Base-by-base conservation (phyloP, 495 filamentous ascomycete species). In the Pseudomonodictys pantanalensis region DNA sequence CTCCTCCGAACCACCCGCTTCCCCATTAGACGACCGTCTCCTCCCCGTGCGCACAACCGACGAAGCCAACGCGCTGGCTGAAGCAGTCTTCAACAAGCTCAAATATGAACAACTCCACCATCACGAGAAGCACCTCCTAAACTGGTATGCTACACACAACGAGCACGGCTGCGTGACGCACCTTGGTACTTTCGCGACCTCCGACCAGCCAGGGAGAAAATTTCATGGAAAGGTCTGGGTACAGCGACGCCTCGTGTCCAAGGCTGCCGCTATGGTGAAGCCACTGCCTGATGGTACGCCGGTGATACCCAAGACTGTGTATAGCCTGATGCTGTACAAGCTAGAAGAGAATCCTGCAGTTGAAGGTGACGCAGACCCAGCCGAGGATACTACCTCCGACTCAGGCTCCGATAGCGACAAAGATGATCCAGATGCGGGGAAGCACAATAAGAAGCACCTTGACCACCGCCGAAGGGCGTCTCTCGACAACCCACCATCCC, bases 221-320 rank as follows among this genome's bases (percentile, higher is more conserved):
- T 5, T 18, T 3, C 23, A 39, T 45, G 30, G 25, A 11, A 48
- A 50, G 54, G 26, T 58, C 3, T 58, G 54, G 54, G 54, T 50
- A 17, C 17, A 38, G 45, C 54, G 43, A 8, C 17, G 22, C 18
- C 24, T 8, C 23, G 24, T 32, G 11, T 33, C 15, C 9, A 8
- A 17, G 45, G 18, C n/a, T 11, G 6, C 12, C 11, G 29, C 7
- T 18, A 7, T 26, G 3, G 9, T 23, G 20, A 39, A 20, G 3
- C 6, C 41, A 12, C 25, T 22, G 28, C n/a, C n/a, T 17, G 12
- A 11, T 18, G n/a, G 11, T 1, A 46, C 52, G 2, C 26, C 1
- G 1, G 32, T 47, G 24, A 33, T 47, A 5, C 32, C 2, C 18
- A 46, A 9, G n/a, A 33, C 26, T 1, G 41, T 56, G 12, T 56